A percentile compares a stretch with the other conserved stretches of the same genome.
Conservation (phyloP, 495 filamentous ascomycete species). For the Cercophora sp. region DNA sequence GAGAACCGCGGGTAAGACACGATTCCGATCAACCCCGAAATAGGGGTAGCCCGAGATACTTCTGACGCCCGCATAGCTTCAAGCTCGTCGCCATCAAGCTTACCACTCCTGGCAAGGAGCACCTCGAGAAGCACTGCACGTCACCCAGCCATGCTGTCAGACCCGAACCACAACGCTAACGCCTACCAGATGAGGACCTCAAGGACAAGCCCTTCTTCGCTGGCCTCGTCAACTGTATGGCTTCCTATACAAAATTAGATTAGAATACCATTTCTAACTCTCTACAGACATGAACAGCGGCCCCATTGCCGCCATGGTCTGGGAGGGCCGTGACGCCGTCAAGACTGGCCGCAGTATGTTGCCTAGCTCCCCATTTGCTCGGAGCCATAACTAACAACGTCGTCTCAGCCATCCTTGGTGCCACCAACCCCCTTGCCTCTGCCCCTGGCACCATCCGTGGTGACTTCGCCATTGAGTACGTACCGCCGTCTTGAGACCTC, state of each 20-base stretch:
- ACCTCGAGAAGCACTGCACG: conserved; percentile 92
- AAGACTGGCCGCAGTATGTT: conserved; percentile 88
- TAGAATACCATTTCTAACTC: not conserved
- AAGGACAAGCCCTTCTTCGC: conserved; percentile 93
- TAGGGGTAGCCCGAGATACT: not conserved
- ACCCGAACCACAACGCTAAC: conserved; percentile 27
- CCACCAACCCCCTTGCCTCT: conserved; percentile 94
- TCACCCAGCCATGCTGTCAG: conserved; percentile 5
- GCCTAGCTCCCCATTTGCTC: not conserved
- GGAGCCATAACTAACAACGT: conserved; percentile 22
- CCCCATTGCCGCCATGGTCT: conserved; percentile 97
- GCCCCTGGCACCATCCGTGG: conserved; percentile 96
- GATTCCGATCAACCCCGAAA: not conserved
- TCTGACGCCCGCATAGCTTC: conserved; percentile 55
- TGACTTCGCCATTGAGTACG: conserved; percentile 47
- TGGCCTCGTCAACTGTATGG: conserved; percentile 78
- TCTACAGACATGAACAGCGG: conserved; percentile 88
- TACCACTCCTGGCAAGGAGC: conserved; percentile 75
- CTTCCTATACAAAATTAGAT: too few relatives aligned
- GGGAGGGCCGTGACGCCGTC: conserved; percentile 95
- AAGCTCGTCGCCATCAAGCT: conserved; percentile 99
- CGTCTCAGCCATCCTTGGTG: conserved; percentile 74
- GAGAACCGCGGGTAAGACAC: conserved; percentile 78
- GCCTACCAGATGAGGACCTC: conserved; percentile 68
- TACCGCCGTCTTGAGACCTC: not conserved